Evolutionary conservation across 2,329 filamentous ascomycete genomes (phyloP), one percentile per base, ranked within the genome.

Genomic region (Stachybotrys echinatus): DNA sequence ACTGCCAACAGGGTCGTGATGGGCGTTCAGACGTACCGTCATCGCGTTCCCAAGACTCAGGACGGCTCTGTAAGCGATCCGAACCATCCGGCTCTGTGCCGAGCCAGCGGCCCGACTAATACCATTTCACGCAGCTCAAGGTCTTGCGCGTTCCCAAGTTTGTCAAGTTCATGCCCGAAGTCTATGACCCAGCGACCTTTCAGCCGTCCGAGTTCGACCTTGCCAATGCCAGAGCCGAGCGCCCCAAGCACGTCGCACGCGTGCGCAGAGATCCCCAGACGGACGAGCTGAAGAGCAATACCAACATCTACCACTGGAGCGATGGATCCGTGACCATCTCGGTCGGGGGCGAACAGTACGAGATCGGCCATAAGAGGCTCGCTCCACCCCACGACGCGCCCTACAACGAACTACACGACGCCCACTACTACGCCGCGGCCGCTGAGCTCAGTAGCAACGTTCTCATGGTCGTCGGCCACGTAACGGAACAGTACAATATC

Each of bases 261-360:
- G 89, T 85, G 69, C 82, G 85, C 48, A 81, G 79, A 60, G 84
- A 89, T 51, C 75, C 83, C 10, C 76, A 76, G n/a, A 85, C 82
- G 1, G 77, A 79, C 45, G 73, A 83, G 53, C 74, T 91, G 12
- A 81, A 87, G 62, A 91, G 87, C 61, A 92, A 92, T 63, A 81
- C 88, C 3, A 80, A 85, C 54, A 72, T 92, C 23, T 81, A 89
- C 61, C 80, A 81, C 57, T 92, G 88, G 88, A 89, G 84, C 53
- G 88, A 92, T 61, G 88, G 88, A 23, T 89, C 85, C 4, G 72
- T 89, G 17, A 91, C 87, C 12, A 73, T 92, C 21, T 81, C 86
- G n/a, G 75, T 92, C 21, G 88, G 87, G 14, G 83, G 82, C 52
- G 83, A 85, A 55, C 88, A 92, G 60, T 92, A 86, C 72, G 86